These are phyloP conservation scores for Brassica balearica DNA, from an alignment of 441 rosid species.

Conservation along the genomic window DNA sequence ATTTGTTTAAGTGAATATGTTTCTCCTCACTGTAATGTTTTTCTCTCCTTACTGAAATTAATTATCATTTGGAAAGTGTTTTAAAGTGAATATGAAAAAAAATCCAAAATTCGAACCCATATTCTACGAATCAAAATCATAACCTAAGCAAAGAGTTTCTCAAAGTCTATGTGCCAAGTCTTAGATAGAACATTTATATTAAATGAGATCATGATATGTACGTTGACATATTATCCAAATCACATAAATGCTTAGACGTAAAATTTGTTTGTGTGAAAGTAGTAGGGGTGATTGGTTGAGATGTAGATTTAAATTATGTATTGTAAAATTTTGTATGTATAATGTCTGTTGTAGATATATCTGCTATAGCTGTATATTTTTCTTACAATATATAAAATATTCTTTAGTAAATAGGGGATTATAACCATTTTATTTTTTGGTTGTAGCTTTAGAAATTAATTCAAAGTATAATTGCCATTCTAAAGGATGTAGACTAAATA, in stretches of 20 bases:
- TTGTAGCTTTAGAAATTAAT: too few species aligned
- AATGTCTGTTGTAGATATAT: too few species aligned
- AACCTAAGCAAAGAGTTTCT: neutral
- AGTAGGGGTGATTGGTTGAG: neutral
- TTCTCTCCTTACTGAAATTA: neutral
- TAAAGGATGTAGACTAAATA: too few species aligned
- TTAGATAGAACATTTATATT: slow-evolving; percentile 1
- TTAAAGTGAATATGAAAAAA: neutral
- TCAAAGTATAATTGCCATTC: too few species aligned
- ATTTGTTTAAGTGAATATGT: neutral
- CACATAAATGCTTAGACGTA: slow-evolving; percentile 28
- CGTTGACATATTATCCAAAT: slow-evolving; percentile 27
- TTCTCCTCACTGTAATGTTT: slow-evolving; percentile 29
- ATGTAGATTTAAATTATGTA: neutral
- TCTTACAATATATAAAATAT: too few species aligned
- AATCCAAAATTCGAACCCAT: neutral
- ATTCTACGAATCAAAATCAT: neutral
- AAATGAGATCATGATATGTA: slow-evolving; percentile 23
- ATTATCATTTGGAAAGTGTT: neutral
- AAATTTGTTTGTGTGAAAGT: neutral
- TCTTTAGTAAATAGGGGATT: too few species aligned
- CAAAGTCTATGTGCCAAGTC: slow-evolving; percentile 11
- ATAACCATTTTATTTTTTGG: too few species aligned
- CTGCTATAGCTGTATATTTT: too few species aligned
- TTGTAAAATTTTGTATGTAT: too few species aligned